Base-by-base conservation (phyloP, 176 grass and related monocot species). In the Aegilops tauschii region DNA sequence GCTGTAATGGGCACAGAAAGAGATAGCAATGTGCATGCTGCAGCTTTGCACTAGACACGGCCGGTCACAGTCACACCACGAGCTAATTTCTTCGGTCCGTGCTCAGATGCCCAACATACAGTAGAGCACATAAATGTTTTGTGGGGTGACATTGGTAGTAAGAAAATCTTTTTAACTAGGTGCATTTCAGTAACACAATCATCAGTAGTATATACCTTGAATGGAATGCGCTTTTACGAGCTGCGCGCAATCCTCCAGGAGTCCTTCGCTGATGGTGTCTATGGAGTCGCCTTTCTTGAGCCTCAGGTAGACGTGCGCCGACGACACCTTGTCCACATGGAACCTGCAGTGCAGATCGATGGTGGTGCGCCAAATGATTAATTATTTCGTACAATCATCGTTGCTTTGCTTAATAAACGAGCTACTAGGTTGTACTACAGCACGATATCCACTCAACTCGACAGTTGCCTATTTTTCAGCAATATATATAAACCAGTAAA, bases 161-260 rank as follows among this genome's bases (percentile, higher is more conserved):
- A 59, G 17, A 59, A 20, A 59, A 21, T 8, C 54, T 58, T 21
- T 0, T 0, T 50, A 50, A 6, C 5, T 58, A 42, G 8, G 0
- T 31, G 30, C 30, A 31, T 31, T 31, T 31, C 30, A 31, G 30
- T 31, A 52, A 52, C 49, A 52, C 49, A 52, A 17, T 52, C 5
- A 6, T 52, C 49, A 17, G 14, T 52, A 50, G 49, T 17, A 17
- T 6, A 56, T 91, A 90, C 97, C 94, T 90, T 99, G 97, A 84
- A 94, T 99, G 80, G 97, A 99, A 65, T 99, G 92, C 13, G 97
- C 97, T 79, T 96, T 99, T 40, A 99, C 97, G 25, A 99, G 94
- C 72, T 99, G 97, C 3, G 79, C 94, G 56, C 97, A 99, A 59
- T 99, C 97, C 87, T 99, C 97, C 34, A 99, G 56, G 5, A 99